Percentiles rank a stretch among this genome's conserved stretches.
Evolutionary conservation across 805 yeast species (phyloP).

Genomic region (Nakazawaea peltata): DNA sequence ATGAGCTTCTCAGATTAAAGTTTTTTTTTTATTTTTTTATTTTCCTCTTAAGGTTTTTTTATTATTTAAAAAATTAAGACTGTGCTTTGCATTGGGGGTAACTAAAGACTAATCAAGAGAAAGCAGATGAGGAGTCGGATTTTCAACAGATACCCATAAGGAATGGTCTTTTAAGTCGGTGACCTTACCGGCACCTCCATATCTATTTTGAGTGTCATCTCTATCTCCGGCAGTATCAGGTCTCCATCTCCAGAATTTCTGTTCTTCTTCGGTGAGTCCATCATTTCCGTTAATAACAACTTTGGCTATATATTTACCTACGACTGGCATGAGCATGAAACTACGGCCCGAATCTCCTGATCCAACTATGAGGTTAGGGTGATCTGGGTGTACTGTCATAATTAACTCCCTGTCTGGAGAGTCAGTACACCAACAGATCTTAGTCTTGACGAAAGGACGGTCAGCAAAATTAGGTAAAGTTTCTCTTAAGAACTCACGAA

Average conservation of each 20-base stretch:
- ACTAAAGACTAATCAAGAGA: constrained; percentile 1
- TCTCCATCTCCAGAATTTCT: constrained; percentile 14
- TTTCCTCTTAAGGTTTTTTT: neutral
- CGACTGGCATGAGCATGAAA: constrained; percentile 19
- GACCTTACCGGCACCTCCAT: constrained; percentile 22
- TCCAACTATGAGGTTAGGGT: constrained; percentile 12
- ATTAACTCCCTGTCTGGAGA: constrained; percentile 18
- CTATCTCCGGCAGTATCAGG: constrained; percentile 10
- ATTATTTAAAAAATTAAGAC: too few species aligned
- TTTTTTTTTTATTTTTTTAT: too few species aligned
- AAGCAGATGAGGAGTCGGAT: constrained; percentile 12
- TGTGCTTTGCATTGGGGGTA: too few species aligned
- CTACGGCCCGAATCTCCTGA: constrained; percentile 20
- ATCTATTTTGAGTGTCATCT: constrained; percentile 18
- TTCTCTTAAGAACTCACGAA: constrained; percentile 11
- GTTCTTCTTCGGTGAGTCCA: constrained; percentile 11
- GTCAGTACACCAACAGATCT: constrained; percentile 21
- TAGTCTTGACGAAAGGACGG: constrained; percentile 14
- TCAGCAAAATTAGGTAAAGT: constrained; percentile 14
- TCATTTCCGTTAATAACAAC: constrained; percentile 14
- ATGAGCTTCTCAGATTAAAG: too few species aligned
- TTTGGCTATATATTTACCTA: constrained; percentile 16
- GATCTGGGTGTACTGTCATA: constrained; percentile 15
- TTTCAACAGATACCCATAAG: constrained; percentile 17
- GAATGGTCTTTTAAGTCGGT: constrained; percentile 19